These are phyloP conservation scores for Pleomassaria siparia DNA, from an alignment of 2,329 filamentous ascomycete genomes.

Conservation along the genomic window DNA sequence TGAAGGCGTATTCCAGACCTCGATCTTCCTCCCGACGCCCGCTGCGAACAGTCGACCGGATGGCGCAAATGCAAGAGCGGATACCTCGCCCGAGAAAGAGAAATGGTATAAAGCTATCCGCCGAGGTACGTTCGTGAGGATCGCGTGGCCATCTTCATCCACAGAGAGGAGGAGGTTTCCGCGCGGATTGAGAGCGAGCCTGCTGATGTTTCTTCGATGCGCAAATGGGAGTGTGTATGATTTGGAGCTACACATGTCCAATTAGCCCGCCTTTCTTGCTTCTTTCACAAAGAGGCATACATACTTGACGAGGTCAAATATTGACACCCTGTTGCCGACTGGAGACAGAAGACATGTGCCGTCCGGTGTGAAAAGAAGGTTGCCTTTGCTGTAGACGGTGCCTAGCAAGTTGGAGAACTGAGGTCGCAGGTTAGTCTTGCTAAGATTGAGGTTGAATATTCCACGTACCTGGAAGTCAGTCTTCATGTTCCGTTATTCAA, in stretches of 20 bases:
- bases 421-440: conserved; percentile 24
- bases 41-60: conserved; percentile 90
- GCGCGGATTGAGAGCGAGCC: conserved; percentile 83
- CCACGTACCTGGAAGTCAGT: conserved; percentile 88
- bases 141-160: conserved; percentile 91
- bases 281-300: conserved; percentile 22
- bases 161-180: conserved; percentile 91
- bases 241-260: conserved; percentile 65
- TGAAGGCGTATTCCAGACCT: conserved; percentile 95
- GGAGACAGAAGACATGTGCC: conserved; percentile 94
- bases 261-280: conserved; percentile 4
- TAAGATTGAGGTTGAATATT: not conserved
- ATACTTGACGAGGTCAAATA: conserved; percentile 96
- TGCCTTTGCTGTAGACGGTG: conserved; percentile 97
- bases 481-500: conserved; percentile 69
- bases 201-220: conserved; percentile 89
- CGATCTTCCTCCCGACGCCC: conserved; percentile 80
- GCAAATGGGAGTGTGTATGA: conserved; percentile 85
- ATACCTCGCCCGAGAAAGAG: conserved; percentile 83
- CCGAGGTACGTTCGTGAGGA: conserved; percentile 85
- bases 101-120: conserved; percentile 91
- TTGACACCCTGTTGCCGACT: conserved; percentile 91
- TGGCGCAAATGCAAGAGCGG: conserved; percentile 85
- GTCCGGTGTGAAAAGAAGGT: conserved; percentile 94
- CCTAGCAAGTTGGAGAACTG: conserved; percentile 98